Conservation (phyloP, 2,329 filamentous ascomycete species). For the Cladosporium sp. region DNA sequence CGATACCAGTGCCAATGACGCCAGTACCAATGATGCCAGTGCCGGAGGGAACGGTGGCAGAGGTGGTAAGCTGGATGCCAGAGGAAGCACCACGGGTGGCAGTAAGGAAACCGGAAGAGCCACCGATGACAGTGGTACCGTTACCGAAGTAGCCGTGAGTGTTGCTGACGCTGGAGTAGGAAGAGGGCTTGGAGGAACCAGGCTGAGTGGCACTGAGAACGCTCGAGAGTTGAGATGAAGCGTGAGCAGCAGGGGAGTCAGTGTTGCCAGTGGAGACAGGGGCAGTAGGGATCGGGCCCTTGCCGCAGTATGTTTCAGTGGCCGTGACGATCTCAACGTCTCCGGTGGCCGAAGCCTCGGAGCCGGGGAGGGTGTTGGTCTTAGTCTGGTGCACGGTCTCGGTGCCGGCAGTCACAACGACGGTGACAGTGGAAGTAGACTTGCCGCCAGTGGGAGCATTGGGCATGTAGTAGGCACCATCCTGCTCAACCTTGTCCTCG, state of each 20-base stretch:
- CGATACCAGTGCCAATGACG: neutral
- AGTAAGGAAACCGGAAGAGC: conserved; percentile 9
- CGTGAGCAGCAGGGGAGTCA: conserved; percentile 6
- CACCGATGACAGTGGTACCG: conserved; percentile 6
- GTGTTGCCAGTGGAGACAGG: neutral
- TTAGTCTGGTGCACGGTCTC: conserved; percentile 10
- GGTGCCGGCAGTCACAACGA: conserved; percentile 16
- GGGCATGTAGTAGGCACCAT: conserved; percentile 17
- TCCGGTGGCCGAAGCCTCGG: neutral
- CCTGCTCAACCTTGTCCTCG: neutral
- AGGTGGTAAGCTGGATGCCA: conserved; percentile 11
- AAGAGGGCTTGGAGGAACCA: neutral
- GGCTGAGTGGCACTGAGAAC: neutral
- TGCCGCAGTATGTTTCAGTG: conserved; percentile 19
- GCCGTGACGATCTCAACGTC: conserved; percentile 16
- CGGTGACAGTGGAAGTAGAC: conserved; percentile 15
- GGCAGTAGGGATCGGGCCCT: conserved; percentile 14
- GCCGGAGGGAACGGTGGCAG: conserved; percentile 4
- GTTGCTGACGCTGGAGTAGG: neutral
- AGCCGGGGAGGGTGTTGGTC: conserved; percentile 1
- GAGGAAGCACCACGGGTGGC: conserved; percentile 5
- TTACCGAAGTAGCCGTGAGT: conserved; percentile 15
- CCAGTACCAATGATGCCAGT: conserved; percentile 2
- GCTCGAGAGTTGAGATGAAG: conserved; percentile 7
- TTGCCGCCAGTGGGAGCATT: conserved; percentile 10